A percentile compares a stretch with the other conserved stretches of the same genome.
phyloP scores from a whole-genome alignment of 1,284 basidiomycete species.

The Cerrena zonata region DNA sequence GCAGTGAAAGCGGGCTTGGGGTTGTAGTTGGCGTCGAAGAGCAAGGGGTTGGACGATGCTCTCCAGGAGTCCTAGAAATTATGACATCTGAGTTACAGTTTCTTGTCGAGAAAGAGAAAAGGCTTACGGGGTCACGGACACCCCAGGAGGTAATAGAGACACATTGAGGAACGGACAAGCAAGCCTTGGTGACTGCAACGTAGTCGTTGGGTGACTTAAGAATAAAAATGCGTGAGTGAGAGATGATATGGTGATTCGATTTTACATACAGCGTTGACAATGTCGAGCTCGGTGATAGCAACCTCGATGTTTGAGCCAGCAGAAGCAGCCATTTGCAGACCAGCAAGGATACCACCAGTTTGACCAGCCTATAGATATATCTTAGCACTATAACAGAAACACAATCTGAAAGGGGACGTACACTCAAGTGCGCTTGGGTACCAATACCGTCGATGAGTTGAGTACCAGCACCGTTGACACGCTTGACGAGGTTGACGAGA shows the following conservation, averaged over 20 bases:
- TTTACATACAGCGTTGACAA: conserved; percentile 20
- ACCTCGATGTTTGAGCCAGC: conserved; percentile 39
- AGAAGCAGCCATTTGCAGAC: conserved; percentile 31
- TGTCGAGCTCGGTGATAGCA: conserved; percentile 39
- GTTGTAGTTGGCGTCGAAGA: conserved; percentile 41
- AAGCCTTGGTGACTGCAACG: conserved; percentile 41
- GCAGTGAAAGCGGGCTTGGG: conserved; percentile 44
- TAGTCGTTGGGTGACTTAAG: conserved; percentile 34
- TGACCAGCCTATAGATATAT: conserved; percentile 29
- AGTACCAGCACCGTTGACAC: conserved; percentile 22
- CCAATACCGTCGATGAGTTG: conserved; percentile 33
- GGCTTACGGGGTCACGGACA: conserved; percentile 35
- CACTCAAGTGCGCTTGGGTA: conserved; percentile 28
- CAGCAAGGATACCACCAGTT: conserved; percentile 34
- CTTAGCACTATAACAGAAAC: too few relatives aligned
- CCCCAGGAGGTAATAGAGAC: conserved; percentile 46
- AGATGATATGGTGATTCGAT: neutral
- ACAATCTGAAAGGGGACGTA: conserved; percentile 15
- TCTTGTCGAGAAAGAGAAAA: neutral
- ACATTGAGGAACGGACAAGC: conserved; percentile 38
- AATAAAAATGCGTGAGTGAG: neutral
- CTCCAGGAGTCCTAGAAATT: conserved; percentile 41
- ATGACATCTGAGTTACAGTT: too few relatives aligned
- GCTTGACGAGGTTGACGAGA: conserved; percentile 30
- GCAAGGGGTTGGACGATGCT: conserved; percentile 34